Evolutionary conservation across 1,284 basidiomycete species (phyloP).

Genomic region (Inonotus obliquus): DNA sequence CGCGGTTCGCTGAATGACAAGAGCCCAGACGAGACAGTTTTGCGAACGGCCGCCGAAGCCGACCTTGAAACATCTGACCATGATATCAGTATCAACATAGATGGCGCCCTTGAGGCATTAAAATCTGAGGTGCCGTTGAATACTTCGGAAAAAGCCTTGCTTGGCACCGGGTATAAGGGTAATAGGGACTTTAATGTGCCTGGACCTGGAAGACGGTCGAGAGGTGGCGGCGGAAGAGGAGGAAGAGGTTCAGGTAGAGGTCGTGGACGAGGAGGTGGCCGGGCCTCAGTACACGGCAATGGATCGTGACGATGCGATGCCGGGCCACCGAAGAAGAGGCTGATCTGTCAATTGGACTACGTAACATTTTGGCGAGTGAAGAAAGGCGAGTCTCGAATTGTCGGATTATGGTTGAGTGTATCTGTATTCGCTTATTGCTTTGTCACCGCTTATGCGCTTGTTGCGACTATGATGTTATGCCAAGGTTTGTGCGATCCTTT

Average conservation of each 20-base stretch:
- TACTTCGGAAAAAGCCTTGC: background rate
- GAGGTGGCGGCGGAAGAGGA: constrained; percentile 6
- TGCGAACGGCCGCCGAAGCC: background rate
- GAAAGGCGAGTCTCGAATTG: background rate
- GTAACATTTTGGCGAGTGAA: too few species aligned
- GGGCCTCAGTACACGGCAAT: background rate
- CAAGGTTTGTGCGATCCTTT: background rate
- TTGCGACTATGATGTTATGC: background rate
- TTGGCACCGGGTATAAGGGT: background rate
- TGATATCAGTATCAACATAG: constrained; percentile 17
- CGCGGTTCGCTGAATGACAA: background rate
- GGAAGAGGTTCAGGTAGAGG: constrained; percentile 4
- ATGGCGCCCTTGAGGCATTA: constrained; percentile 16
- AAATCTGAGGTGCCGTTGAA: constrained; percentile 7
- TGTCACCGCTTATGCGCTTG: background rate
- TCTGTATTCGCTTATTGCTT: constrained; percentile 7
- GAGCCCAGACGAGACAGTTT: background rate
- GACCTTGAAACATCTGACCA: background rate
- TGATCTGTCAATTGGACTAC: background rate
- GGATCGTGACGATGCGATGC: background rate
- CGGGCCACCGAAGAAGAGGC: background rate
- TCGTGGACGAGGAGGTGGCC: constrained; percentile 6
- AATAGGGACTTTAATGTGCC: background rate
- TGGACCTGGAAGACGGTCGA: constrained; percentile 5
- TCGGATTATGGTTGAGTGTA: background rate